Conservation (phyloP, 2,329 filamentous ascomycete species). For the Venturia aucupariae region DNA sequence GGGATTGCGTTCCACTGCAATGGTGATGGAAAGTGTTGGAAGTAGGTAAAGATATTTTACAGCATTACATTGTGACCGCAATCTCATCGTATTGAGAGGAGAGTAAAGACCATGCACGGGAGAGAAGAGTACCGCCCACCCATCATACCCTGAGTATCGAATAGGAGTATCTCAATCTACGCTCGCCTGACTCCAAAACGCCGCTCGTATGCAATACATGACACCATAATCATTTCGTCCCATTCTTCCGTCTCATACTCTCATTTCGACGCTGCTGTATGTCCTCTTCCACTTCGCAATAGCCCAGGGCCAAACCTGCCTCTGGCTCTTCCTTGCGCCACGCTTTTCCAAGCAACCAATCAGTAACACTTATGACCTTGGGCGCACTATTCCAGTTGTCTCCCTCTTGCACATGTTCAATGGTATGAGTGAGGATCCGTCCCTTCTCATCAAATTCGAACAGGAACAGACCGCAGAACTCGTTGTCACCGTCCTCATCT, state of each 20-base stretch:
- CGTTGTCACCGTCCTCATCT: slow-evolving; percentile 51
- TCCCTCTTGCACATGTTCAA: slow-evolving; percentile 83
- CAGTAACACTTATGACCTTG: slow-evolving; percentile 81
- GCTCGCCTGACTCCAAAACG: neutral
- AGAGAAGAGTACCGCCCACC: neutral
- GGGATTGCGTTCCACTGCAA: too few relatives aligned
- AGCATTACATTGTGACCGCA: neutral
- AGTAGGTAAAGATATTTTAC: neutral
- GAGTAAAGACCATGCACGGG: neutral
- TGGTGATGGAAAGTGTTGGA: too few relatives aligned
- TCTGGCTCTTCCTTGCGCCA: slow-evolving; percentile 40
- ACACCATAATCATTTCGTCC: neutral
- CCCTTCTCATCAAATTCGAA: slow-evolving; percentile 92
- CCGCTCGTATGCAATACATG: neutral
- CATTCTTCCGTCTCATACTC: neutral
- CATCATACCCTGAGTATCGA: neutral
- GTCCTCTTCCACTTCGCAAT: slow-evolving; percentile 13
- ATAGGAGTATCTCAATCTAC: neutral
- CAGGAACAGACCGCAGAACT: slow-evolving; percentile 86
- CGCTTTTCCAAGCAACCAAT: slow-evolving; percentile 84
- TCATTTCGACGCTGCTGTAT: neutral
- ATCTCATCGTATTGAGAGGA: neutral
- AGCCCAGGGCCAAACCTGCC: slow-evolving; percentile 34
- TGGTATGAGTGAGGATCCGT: slow-evolving; percentile 76
- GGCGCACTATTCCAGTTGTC: slow-evolving; percentile 76